phyloP scores from a whole-genome alignment of 208 protist genomes.

The Leishmania amazonensis region DNA sequence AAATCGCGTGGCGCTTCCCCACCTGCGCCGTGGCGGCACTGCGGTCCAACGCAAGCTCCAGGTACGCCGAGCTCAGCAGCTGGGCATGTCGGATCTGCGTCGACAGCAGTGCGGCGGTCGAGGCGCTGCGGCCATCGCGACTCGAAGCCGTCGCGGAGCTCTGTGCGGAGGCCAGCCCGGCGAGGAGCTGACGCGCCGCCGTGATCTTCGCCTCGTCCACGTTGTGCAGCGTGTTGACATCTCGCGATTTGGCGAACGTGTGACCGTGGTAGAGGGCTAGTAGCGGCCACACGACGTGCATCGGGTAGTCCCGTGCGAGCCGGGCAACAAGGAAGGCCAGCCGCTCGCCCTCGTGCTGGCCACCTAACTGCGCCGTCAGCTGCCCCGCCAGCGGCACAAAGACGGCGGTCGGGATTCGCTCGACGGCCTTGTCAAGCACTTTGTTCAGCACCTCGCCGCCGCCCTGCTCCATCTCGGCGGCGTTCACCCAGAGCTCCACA shows the following conservation, averaged over 20 bases:
- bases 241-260: constrained; percentile 40
- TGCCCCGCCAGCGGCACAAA: constrained; percentile 75
- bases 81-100: constrained; percentile 47
- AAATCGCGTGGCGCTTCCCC: constrained; percentile 33
- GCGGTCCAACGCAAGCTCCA: constrained; percentile 73
- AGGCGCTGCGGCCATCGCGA: not conserved
- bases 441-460: constrained; percentile 24
- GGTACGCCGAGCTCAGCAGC: constrained; percentile 72
- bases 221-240: constrained; percentile 22
- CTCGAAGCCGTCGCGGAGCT: not conserved
- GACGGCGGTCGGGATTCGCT: constrained; percentile 46
- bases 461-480: constrained; percentile 18
- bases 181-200: constrained; percentile 18
- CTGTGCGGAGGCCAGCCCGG: not conserved
- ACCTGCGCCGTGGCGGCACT: constrained; percentile 13
- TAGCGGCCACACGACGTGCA: constrained; percentile 70
- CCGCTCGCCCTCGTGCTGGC: constrained; percentile 14
- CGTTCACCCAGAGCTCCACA: constrained; percentile 71
- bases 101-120: not conserved
- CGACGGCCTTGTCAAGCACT: constrained; percentile 56
- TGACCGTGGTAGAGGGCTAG: constrained; percentile 72
- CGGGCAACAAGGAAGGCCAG: constrained; percentile 50
- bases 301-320: constrained; percentile 57
- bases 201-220: constrained; percentile 31
- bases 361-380: constrained; percentile 66